Conservation (phyloP, 352 stramenopile species). For the Globisporangium viniferum region DNA sequence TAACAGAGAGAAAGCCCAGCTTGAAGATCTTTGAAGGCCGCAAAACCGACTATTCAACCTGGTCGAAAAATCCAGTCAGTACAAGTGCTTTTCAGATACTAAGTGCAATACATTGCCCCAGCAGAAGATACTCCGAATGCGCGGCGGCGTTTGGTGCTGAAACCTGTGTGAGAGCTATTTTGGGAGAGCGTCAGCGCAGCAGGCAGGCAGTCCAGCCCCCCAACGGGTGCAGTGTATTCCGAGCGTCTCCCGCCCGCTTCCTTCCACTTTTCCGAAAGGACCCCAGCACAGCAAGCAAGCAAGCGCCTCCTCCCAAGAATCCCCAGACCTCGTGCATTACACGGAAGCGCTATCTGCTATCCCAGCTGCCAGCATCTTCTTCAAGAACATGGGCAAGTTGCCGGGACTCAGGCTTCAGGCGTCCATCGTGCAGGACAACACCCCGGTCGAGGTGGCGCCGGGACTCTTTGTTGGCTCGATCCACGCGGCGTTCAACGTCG, state of each 20-base stretch:
- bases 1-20: neutral
- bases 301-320: constrained; percentile 2
- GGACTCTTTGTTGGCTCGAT: constrained; percentile 85
- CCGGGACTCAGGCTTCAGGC: constrained; percentile 58
- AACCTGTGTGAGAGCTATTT: constrained; percentile 7
- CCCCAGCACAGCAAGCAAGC: neutral
- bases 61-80: neutral
- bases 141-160: constrained; percentile 4
- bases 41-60: constrained; percentile 1
- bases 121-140: neutral
- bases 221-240: neutral
- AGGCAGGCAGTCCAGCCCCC: no score
- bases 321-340: neutral
- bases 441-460: constrained; percentile 62
- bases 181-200: neutral
- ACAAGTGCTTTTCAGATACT: no score
- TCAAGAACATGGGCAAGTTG: constrained; percentile 50
- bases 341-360: neutral
- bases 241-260: neutral
- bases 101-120: no score
- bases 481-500: constrained; percentile 85
- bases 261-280: constrained; percentile 5
- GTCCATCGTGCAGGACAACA: constrained; percentile 81
- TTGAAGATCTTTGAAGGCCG: constrained; percentile 4
- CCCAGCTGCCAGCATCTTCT: neutral